Percentiles rank a stretch among this genome's conserved stretches.
Evolutionary conservation across 2,329 filamentous ascomycete species (phyloP).

Genomic region (Fusarium beomiforme): DNA sequence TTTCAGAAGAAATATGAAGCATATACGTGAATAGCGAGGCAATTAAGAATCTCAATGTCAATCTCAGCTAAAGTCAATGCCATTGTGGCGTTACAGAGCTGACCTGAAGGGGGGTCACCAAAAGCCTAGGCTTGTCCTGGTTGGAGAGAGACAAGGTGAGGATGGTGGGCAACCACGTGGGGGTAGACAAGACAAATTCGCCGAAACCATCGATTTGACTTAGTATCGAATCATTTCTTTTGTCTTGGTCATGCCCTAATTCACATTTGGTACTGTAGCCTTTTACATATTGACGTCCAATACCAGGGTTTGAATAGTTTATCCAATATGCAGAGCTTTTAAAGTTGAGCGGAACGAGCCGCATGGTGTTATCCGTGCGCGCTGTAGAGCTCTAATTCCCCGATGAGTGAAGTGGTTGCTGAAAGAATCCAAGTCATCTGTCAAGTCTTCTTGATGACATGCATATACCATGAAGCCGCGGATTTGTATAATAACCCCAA

Average conservation of each 20-base stretch:
- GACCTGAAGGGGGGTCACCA: conserved; percentile 6
- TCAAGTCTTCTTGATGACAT: too few relatives aligned
- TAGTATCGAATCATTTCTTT: conserved; percentile 34
- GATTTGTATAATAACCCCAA: too few relatives aligned
- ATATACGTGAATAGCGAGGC: too few relatives aligned
- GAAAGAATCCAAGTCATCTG: background rate
- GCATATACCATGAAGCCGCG: accelerated
- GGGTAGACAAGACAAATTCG: conserved; percentile 19
- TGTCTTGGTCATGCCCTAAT: conserved; percentile 38
- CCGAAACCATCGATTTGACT: conserved; percentile 1
- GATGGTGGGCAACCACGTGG: conserved; percentile 33
- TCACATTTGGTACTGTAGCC: background rate
- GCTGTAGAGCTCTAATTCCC: background rate
- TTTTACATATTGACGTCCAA: background rate
- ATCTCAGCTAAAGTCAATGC: background rate
- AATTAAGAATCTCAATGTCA: background rate
- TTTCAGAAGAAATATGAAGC: too few relatives aligned
- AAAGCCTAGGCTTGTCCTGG: conserved; percentile 5
- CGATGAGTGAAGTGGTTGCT: background rate
- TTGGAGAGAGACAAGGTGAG: conserved; percentile 8
- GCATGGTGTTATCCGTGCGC: background rate
- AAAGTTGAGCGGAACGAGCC: background rate
- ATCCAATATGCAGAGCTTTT: background rate
- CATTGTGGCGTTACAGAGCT: conserved; percentile 21
- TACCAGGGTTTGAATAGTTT: background rate